Conservation (phyloP, 345 rosid genomes). For the Eucalyptus caleyi region DNA sequence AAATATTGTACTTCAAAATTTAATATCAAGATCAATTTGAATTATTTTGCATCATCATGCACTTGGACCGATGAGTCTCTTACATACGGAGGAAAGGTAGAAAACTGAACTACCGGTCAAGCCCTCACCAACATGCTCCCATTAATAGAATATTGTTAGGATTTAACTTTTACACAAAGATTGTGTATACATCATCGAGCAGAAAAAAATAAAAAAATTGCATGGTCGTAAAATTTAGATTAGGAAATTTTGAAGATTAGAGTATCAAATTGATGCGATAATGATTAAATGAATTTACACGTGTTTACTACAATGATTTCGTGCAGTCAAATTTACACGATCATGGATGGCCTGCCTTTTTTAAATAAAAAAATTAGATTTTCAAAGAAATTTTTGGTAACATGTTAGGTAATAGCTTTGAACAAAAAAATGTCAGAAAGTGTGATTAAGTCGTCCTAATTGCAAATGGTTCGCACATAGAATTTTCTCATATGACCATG, state of each 20-base stretch:
- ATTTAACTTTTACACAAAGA: background rate
- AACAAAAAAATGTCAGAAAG: background rate
- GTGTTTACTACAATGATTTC: no score
- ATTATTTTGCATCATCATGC: background rate
- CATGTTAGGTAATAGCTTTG: background rate
- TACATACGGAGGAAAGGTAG: background rate
- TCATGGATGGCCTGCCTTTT: background rate
- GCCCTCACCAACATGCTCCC: background rate
- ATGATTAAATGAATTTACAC: background rate
- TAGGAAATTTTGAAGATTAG: background rate
- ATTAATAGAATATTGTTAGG: background rate
- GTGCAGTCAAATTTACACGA: no score
- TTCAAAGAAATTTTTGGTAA: background rate
- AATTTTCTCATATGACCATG: no score
- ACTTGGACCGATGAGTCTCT: background rate
- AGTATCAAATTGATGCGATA: background rate
- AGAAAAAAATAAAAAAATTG: background rate
- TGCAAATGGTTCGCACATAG: background rate
- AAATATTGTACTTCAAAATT: no score
- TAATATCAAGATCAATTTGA: background rate
- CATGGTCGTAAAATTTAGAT: background rate
- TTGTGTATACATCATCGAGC: background rate
- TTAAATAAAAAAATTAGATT: background rate
- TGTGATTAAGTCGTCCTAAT: background rate
- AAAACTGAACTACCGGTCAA: background rate